Evolutionary conservation across 495 filamentous ascomycete genomes (phyloP).

Genomic region (Aspergillus conjunctus): DNA sequence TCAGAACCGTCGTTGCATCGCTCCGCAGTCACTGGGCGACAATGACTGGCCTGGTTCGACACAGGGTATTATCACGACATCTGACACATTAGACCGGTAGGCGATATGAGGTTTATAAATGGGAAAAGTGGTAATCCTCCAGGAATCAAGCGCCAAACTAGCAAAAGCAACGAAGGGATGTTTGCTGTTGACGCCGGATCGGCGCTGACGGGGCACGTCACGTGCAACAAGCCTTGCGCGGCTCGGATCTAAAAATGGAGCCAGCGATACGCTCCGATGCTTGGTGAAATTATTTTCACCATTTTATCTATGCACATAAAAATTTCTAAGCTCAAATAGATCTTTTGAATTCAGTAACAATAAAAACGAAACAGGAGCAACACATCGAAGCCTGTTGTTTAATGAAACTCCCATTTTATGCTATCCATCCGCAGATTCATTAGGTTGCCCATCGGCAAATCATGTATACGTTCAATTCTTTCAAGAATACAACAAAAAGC

Average conservation of each 20-base stretch:
- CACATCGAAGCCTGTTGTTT: background rate
- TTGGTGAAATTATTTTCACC: background rate
- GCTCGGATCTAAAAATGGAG: background rate
- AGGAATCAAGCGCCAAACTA: background rate
- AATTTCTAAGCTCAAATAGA: no score
- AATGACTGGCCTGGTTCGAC: background rate
- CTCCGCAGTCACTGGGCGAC: constrained; percentile 11
- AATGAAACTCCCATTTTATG: no score
- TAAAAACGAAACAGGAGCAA: background rate
- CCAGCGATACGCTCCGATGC: background rate
- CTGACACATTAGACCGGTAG: background rate
- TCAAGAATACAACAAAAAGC: background rate
- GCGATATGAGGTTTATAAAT: background rate
- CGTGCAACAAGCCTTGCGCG: background rate
- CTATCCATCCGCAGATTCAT: no score
- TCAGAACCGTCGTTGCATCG: constrained; percentile 24
- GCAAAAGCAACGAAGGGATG: background rate
- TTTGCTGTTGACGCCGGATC: background rate
- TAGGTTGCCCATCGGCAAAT: background rate
- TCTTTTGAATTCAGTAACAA: no score
- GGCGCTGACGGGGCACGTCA: background rate
- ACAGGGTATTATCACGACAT: background rate
- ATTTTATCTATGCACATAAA: no score
- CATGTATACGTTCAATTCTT: background rate
- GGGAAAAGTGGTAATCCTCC: background rate